phyloP scores from a whole-genome alignment of 306 rosid species.

The Argentina anserina region DNA sequence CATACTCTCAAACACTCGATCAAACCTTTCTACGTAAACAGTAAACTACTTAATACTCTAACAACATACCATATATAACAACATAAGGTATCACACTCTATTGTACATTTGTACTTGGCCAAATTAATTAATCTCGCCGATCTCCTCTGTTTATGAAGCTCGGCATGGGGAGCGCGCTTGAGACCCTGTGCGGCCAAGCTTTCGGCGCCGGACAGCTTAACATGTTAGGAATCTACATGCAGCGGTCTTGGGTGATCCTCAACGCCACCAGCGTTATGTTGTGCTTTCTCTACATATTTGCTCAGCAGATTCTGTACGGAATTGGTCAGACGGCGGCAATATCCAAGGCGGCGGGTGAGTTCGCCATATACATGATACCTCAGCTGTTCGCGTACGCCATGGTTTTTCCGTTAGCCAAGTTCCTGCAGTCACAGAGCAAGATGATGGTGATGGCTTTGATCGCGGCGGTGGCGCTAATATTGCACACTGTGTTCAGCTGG shows the following conservation, averaged over 20 bases:
- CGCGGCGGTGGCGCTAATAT: slow-evolving; percentile 46
- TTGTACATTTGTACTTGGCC: no score
- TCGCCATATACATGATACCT: slow-evolving; percentile 84
- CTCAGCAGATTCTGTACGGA: slow-evolving; percentile 34
- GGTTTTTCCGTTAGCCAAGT: slow-evolving; percentile 72
- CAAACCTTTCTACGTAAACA: no score
- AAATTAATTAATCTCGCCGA: neutral
- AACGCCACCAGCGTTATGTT: slow-evolving; percentile 38
- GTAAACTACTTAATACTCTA: no score
- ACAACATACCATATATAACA: neutral
- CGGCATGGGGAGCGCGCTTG: slow-evolving; percentile 96
- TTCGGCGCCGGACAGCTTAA: slow-evolving; percentile 69
- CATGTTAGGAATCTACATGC: slow-evolving; percentile 88
- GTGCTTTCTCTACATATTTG: slow-evolving; percentile 50
- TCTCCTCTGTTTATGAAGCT: slow-evolving; percentile 28
- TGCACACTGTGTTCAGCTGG: slow-evolving; percentile 73
- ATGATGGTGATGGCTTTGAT: slow-evolving; percentile 83
- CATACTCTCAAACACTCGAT: neutral
- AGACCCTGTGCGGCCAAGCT: slow-evolving; percentile 91
- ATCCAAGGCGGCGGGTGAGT: slow-evolving; percentile 64
- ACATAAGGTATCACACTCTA: no score
- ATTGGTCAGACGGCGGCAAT: slow-evolving; percentile 69
- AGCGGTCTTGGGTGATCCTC: slow-evolving; percentile 81
- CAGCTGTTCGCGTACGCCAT: slow-evolving; percentile 81
- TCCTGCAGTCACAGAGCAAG: slow-evolving; percentile 84